phyloP scores from a whole-genome alignment of 2,329 filamentous ascomycete species.

The Trichophyton mentagrophytes region DNA sequence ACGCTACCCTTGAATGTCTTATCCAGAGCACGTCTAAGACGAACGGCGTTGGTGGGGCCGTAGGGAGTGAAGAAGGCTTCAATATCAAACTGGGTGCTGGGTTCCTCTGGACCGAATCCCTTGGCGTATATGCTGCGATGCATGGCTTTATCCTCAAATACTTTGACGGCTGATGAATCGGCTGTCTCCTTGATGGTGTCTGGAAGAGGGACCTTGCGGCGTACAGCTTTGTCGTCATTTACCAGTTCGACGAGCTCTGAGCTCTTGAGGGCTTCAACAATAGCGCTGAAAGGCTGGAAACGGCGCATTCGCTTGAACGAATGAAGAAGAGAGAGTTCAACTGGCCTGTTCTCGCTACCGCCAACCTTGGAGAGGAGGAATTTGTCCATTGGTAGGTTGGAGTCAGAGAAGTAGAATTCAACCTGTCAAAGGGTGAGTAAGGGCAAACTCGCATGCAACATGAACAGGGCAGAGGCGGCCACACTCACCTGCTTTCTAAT shows the following conservation, averaged over 20 bases:
- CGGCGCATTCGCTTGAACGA: constrained; percentile 91
- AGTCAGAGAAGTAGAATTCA: constrained; percentile 91
- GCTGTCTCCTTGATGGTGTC: constrained; percentile 43
- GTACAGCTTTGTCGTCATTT: constrained; percentile 59
- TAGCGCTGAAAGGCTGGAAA: constrained; percentile 75
- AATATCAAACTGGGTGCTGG: constrained; percentile 80
- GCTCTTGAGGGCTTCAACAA: constrained; percentile 70
- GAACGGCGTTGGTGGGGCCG: constrained; percentile 67
- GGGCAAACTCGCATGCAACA: constrained; percentile 3
- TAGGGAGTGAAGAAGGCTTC: constrained; percentile 80
- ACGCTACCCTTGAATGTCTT: constrained; percentile 89
- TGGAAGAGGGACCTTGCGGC: constrained; percentile 59
- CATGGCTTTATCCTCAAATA: constrained; percentile 53
- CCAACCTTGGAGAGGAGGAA: constrained; percentile 70
- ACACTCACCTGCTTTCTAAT: constrained; percentile 61
- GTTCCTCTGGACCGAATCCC: constrained; percentile 77
- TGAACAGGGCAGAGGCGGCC: not conserved
- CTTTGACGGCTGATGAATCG: constrained; percentile 41
- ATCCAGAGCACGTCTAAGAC: constrained; percentile 63
- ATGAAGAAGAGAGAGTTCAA: constrained; percentile 64
- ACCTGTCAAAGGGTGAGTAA: constrained; percentile 42
- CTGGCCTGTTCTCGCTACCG: constrained; percentile 61
- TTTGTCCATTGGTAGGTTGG: constrained; percentile 77
- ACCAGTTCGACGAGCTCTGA: constrained; percentile 61
- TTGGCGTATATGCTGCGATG: constrained; percentile 77